Base-by-base conservation (phyloP, 2,329 filamentous ascomycete genomes). In the Claviceps pusilla region DNA sequence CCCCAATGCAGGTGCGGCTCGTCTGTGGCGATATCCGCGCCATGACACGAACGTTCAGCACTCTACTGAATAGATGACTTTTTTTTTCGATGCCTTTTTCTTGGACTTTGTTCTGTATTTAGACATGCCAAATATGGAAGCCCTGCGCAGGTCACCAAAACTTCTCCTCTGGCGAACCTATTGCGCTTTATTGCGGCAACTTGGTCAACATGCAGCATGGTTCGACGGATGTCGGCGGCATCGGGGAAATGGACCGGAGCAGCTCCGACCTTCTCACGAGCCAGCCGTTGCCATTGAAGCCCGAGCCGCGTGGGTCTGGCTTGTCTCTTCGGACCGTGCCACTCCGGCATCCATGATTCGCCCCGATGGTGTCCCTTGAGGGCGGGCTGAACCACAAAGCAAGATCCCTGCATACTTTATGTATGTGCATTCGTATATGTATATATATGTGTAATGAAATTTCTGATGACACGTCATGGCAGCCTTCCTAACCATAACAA, bases 161-260 rank as follows among this genome's bases (percentile, higher is more conserved):
- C 11, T 24, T 24, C 24, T 24, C 24, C 24, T 2, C 24, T 24
- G 1, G 24, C 3, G 24, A 24, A 24, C 24, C 24, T 24, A 3
- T 24, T 5, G 42, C n/a, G 42, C 42, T 24, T 43, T 9, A 43
- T 37, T 37, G 35, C 7, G 35, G 35, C 35, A 24, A 12, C n/a
- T 45, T 45, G 42, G 19, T 12, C 42, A 45, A 9, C 7, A 37
- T 37, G 35, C 35, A 37, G 35, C 29, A 35, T 10, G 47, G 31
- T 24, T 52, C 14, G 12, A 28, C 61, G 62, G 62, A 50, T 62
- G 59, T 62, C 61, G 62, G 62, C 57, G 60, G 61, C 56, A 60
- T 62, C 60, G 62, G 35, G 3, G 35, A 7, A 10, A 57, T 56
- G 60, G 49, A 51, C 35, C 43, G 19, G 28, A 29, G 16, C 19